Evolutionary conservation across 2,329 filamentous ascomycete species (phyloP).

Genomic region (Didymella exigua): DNA sequence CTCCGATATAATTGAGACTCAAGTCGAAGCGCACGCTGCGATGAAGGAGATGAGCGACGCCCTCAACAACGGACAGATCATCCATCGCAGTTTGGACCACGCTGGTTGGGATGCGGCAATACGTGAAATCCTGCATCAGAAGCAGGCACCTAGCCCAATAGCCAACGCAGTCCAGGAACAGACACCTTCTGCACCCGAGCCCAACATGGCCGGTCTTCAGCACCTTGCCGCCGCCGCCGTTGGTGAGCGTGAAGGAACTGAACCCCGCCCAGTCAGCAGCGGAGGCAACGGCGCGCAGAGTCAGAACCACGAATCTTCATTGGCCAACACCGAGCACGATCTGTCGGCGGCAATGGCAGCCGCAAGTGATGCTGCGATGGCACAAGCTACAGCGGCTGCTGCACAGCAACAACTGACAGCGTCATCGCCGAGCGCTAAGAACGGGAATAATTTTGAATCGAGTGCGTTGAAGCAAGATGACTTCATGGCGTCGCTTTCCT

Average conservation of each 20-base stretch:
- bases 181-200: conserved; percentile 32
- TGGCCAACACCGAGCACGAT: conserved; percentile 38
- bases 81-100: conserved; percentile 37
- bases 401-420: conserved; percentile 38
- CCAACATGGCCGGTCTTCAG: conserved; percentile 47
- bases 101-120: conserved; percentile 46
- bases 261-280: conserved; percentile 36
- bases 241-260: conserved; percentile 42
- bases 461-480: conserved; percentile 19
- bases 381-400: conserved; percentile 44
- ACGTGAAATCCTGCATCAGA: conserved; percentile 39
- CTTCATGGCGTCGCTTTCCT: conserved; percentile 16
- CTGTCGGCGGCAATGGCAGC: conserved; percentile 46
- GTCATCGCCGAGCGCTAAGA: conserved; percentile 25
- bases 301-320: conserved; percentile 18
- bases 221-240: conserved; percentile 49
- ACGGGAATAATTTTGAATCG: conserved; percentile 21
- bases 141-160: conserved; percentile 31
- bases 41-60: conserved; percentile 47
- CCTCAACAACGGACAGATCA: conserved; percentile 40
- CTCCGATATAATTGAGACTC: conserved; percentile 43
- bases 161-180: conserved; percentile 29
- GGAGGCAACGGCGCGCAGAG: conserved; percentile 23
- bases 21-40: conserved; percentile 42
- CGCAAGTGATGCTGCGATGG: conserved; percentile 44